Percentiles rank a stretch among this genome's conserved stretches.
Evolutionary conservation across 208 protist genomes (phyloP).

Genomic region (Hexamita inflata): DNA sequence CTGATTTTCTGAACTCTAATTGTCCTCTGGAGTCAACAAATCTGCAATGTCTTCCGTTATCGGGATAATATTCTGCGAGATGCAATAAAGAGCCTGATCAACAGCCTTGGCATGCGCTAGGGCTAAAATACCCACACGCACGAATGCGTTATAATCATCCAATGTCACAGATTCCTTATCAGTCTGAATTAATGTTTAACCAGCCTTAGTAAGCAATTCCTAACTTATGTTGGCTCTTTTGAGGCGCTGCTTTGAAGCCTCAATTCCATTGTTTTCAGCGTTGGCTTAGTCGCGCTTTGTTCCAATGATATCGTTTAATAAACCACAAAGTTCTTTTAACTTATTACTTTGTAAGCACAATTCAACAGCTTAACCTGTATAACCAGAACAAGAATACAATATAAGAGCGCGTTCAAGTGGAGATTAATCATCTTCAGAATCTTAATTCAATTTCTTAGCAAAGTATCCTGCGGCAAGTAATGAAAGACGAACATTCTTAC

Average conservation of each 20-base stretch:
- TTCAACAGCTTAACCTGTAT: background rate
- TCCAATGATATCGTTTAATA: conserved; percentile 6
- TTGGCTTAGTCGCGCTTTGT: too few relatives aligned
- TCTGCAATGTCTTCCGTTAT: background rate
- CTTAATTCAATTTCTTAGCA: background rate
- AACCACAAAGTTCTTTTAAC: background rate
- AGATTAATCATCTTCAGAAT: background rate
- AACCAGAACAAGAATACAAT: background rate
- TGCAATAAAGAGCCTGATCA: background rate
- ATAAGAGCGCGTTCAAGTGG: background rate
- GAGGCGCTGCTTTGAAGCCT: too few relatives aligned
- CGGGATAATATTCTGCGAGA: background rate
- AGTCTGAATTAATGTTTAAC: too few relatives aligned
- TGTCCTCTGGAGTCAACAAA: background rate
- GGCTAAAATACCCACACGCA: background rate
- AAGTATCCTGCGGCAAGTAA: conserved; percentile 7
- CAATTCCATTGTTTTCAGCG: too few relatives aligned
- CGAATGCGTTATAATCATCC: conserved; percentile 8
- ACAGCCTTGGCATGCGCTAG: background rate
- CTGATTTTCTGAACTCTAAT: background rate
- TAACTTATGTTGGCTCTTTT: too few relatives aligned
- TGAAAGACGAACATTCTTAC: background rate
- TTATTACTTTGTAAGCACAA: conserved; percentile 7
- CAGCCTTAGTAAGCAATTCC: too few relatives aligned
- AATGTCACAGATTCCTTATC: too few relatives aligned